Base-by-base conservation (phyloP, 768 basidiomycete genomes). In the Termitomyces sp. region DNA sequence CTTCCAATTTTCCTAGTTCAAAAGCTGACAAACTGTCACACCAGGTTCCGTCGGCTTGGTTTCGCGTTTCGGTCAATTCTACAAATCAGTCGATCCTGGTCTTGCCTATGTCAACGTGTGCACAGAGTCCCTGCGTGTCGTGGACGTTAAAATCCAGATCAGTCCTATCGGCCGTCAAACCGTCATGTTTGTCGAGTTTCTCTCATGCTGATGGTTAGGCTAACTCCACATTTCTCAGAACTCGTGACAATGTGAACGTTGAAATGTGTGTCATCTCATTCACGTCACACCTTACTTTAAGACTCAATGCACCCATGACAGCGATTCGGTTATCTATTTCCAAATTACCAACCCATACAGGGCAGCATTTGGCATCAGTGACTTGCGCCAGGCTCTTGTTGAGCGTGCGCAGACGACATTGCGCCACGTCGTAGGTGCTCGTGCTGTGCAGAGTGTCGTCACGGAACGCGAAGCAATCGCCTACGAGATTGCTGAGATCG, bases 401-500 rank as follows among this genome's bases (percentile, higher is more conserved):
- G 91, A 92, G 69, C 85, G 91, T 60, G 86, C 90, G 0, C 90
- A 97, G 74, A 98, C 96, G 2, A 99, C 96, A 15, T 79, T 98
- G 21, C 85, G 96, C n/a, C 93, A 98, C 65, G 94, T 98, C 67
- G 93, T 97, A 34, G 96, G 96, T 60, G 91, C 93, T 3, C 88
- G 93, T 22, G 86, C 89, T 0, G 90, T 98, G n/a, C 96, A 98
- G 71, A 86, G 83, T 63, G 90, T 98, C 55, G 92, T 98, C 58
- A 96, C 94, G 3, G 96, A 98, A 73, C 91, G 96, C 58, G 96
- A 98, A 65, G 93, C 89, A 41, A 93, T 97, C 60, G 95, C 95
- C 10, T 87, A 89, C 65, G 95, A 98, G 71, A 97, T 98, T 58
- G 96, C 93, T 51, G 92, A 96, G 70, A 94, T 97, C 55, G 93